Evolutionary conservation across 306 rosid genomes (phyloP), one percentile per base, ranked within the genome.

Genomic region (Leucaena leucocephala): DNA sequence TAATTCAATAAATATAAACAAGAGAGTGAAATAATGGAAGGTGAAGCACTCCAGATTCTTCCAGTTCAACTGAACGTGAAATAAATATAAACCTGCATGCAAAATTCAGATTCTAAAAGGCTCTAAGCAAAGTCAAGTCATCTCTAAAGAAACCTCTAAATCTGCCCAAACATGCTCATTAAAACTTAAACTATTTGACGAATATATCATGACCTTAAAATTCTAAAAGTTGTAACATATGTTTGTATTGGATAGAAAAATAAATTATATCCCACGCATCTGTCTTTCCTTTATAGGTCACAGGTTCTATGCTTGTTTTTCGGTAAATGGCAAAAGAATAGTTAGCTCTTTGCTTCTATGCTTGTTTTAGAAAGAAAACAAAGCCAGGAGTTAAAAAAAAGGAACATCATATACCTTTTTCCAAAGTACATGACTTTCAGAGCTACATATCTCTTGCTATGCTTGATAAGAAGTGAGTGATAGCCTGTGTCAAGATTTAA

Each of bases 351-450:
- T 27, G 14, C 45, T 49, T 65, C 43, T 40, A 72, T 54, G 5
- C n/a, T 79, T 76, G 54, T 16, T 71, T 27, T 43, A 65, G 75
- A 34, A 67, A 74, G 71, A 78, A 52, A 67, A 74, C 50, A 75
- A 58, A 72, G 71, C 17, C 61, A 38, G 57, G 27, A 27, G 27
- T 27, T 27, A 27, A 27, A 82, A 46, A 55, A 73, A 35, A 65
- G 80, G 39, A 54, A 85, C 43, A 76, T 22, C 50, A 34, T 40
- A 61, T 92, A 94, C 98, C 98, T 92, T 81, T 80, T 82, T 45
- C 98, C 97, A 72, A 94, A 92, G 81, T 92, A 94, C 97, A 92
- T 89, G 68, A 94, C 84, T 84, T 89, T 92, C 58, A 94, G 88
- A 80, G 98, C 97, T 77, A 94, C 83, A 69, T 85, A 89, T 94